Evolutionary conservation across 768 basidiomycete genomes (phyloP), one percentile per base, ranked within the genome.

Genomic region (Amanita inopinata): DNA sequence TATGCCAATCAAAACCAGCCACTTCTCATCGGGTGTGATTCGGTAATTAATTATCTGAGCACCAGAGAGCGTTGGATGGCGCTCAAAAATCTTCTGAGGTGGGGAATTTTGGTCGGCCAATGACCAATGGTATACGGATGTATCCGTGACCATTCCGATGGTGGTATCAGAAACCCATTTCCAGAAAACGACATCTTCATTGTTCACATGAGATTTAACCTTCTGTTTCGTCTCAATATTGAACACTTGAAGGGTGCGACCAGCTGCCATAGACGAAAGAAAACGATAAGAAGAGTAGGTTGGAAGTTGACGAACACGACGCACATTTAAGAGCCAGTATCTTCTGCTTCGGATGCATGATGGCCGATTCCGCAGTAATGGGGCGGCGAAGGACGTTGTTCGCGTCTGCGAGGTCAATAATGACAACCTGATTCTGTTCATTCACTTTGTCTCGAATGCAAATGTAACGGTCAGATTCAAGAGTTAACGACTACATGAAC

Each of bases 1-100:
- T 51, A 98, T 99, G 37, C 96, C 96, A 49, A 98, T 76, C 43
- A 99, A 74, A 23, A 98, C 93, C 34, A 96, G 75, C 96, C 96
- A 99, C 57, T 96, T 92, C 58, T 94, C 94, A 52, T 98, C 96
- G 7, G 78, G 61, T 2, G 91, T 87, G 24, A 82, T 73, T 37
- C 94, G 87, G 64, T 99, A 98, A 67, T 98, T 98, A 70, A 98
- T 99, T 46, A 99, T 98, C 63, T 98, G 96, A 46, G 89, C 80
- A 38, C 91, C 92, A 43, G 80, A 76, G 45, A 98, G 81, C n/a
- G 89, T 84, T 2, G 89, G 78, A 59, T 98, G 94, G 27, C 96
- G 83, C 66, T 99, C 96, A 53, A 98, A 98, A 34, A 96, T 74
- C 72, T 98, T 91, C 68, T 86, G 83, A 2, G 85, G 87, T 2